Conservation (phyloP, 1,284 basidiomycete genomes). For the Ustilago bromivora region DNA sequence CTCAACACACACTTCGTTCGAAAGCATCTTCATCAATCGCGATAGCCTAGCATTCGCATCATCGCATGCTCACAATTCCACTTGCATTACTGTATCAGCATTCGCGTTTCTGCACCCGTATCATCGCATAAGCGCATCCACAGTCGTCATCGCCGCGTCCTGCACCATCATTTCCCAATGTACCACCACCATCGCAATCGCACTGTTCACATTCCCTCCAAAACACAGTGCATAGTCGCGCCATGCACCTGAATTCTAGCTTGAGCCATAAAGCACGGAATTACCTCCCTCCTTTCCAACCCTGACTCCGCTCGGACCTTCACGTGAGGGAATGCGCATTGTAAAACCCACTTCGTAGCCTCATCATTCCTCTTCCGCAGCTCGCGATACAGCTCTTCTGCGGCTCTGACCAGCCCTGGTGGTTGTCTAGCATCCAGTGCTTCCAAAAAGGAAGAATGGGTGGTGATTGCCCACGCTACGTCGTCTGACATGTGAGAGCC, state of each 20-base stretch:
- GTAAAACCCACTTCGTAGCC: slow-evolving; percentile 24
- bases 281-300: neutral
- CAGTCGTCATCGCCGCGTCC: neutral
- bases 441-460: slow-evolving; percentile 16
- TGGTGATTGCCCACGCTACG: slow-evolving; percentile 37
- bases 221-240: slow-evolving; percentile 19
- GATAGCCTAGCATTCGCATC: neutral
- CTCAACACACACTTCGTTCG: neutral
- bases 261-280: slow-evolving; percentile 33
- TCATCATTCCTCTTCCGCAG: slow-evolving; percentile 23
- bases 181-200: neutral
- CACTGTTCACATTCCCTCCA: neutral
- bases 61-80: neutral
- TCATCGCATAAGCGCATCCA: neutral
- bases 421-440: slow-evolving; percentile 36
- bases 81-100: neutral
- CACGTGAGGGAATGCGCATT: slow-evolving; percentile 12
- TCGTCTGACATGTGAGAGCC: slow-evolving; percentile 28
- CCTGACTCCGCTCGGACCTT: neutral
- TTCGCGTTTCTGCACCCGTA: neutral
- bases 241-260: slow-evolving; percentile 2
- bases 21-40: neutral
- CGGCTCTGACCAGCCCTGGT: slow-evolving; percentile 8
- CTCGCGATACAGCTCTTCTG: slow-evolving; percentile 16
- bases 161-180: neutral